Evolutionary conservation across 768 basidiomycete species (phyloP), one percentile per base, ranked within the genome.

Genomic region (Pulveroboletus sp.): DNA sequence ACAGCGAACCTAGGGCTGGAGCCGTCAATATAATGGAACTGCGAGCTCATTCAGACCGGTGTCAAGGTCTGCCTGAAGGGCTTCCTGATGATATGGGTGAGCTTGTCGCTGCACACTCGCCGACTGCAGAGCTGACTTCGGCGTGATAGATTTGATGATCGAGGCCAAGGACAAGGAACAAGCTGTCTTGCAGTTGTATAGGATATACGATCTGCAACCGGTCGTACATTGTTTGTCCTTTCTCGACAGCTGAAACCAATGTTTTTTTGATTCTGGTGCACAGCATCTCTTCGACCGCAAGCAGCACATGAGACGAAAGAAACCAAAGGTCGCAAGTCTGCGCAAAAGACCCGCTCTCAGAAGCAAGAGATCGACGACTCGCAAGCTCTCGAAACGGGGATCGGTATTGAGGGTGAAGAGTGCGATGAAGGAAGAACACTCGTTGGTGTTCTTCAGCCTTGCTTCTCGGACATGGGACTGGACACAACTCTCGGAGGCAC

Each of bases 121-220:
- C 10, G 16, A 23, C 8, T 6, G 6, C 19, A 40, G n/a, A 10
- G 22, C 8, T 45, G 13, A 43, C 20, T n/a, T 54, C 24, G 13
- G 4, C 19, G 17, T 12, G 34, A 60, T 76, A 61, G 91, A 94
- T 70, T 61, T 94, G 56, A 93, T 94, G 92, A 91, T 93, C 50
- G 92, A 94, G 75, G 90, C 90, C 3, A 91, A 93, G 65, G 89
- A 89, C 67, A 89, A 93, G 70, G 93, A 95, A 64, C 93, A 94
- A 63, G 93, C 93, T 2, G 93, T 96, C 6, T 77, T 96, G 49
- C 82, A 94, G 53, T 61, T 95, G 38, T 83, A 90, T 62, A 67
- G 91, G 50, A 83, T 88, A 26, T 95, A 96, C 58, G 74, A 72
- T 39, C 64, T 94, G 5, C 70, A 82, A 36, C 77, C 82, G 14